These are phyloP conservation scores for Vitis hybrid DNA, from an alignment of 177 flowering plant species.

Conservation along the genomic window DNA sequence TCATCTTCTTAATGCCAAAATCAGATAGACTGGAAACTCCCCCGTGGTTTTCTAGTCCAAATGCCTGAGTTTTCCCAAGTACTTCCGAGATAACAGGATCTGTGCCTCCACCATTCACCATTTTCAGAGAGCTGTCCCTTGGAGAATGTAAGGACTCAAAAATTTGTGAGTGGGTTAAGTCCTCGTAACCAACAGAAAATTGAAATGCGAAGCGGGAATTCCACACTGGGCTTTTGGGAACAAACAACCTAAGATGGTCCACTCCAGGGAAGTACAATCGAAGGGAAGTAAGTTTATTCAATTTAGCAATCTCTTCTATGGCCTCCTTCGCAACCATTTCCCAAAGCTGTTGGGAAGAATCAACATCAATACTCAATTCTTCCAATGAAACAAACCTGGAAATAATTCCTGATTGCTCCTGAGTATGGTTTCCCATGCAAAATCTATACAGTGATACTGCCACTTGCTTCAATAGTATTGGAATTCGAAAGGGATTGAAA, in stretches of 20 bases:
- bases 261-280: conserved; percentile 11
- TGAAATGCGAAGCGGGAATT: neutral
- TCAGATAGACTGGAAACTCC: conserved; percentile 9
- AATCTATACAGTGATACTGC: too few relatives aligned
- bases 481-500: too few relatives aligned
- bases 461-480: too few relatives aligned
- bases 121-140: conserved; percentile 2
- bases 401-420: too few relatives aligned
- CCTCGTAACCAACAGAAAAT: conserved; percentile 11
- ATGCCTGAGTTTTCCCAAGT: conserved; percentile 6
- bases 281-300: conserved; percentile 9
- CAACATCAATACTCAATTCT: too few relatives aligned
- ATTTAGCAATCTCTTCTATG: conserved; percentile 7
- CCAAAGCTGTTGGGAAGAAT: too few relatives aligned
- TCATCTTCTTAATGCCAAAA: conserved; percentile 5
- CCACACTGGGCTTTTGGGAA: neutral
- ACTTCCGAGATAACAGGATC: conserved; percentile 3
- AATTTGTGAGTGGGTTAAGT: neutral
- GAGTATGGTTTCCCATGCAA: too few relatives aligned
- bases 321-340: too few relatives aligned
- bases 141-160: neutral
- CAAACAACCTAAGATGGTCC: conserved; percentile 3
- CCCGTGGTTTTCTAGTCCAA: conserved; percentile 16
- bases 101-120: conserved; percentile 1
- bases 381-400: too few relatives aligned